A percentile compares a stretch with the other conserved stretches of the same genome.
These are phyloP conservation scores for Plectosphaerella plurivora DNA, from an alignment of 2,329 filamentous ascomycete genomes.

Conservation along the genomic window DNA sequence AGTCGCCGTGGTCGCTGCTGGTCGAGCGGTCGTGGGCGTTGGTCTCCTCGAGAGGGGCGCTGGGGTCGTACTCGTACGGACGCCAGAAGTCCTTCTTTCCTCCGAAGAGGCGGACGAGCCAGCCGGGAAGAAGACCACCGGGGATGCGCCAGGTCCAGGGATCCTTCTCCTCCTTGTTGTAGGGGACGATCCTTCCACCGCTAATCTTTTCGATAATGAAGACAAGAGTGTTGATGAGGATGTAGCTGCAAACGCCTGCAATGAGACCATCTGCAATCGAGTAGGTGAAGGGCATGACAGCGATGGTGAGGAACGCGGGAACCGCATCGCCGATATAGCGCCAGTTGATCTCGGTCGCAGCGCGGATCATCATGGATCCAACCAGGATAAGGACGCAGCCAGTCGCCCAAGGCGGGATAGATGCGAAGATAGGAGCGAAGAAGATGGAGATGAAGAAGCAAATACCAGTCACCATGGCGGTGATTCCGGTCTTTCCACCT, in stretches of 20 bases:
- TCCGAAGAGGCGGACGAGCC: constrained; percentile 57
- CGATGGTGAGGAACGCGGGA: constrained; percentile 79
- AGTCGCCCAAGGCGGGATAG: constrained; percentile 84
- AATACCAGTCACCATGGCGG: constrained; percentile 70
- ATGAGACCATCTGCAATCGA: constrained; percentile 85
- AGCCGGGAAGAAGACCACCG: constrained; percentile 70
- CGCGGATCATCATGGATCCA: constrained; percentile 79
- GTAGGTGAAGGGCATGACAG: constrained; percentile 87
- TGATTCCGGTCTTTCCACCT: constrained; percentile 81
- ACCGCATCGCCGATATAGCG: constrained; percentile 77
- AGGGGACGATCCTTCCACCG: constrained; percentile 66
- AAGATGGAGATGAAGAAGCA: constrained; percentile 87
- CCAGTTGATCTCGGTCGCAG: constrained; percentile 85
- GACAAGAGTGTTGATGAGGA: constrained; percentile 66
- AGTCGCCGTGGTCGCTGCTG: constrained; percentile 12
- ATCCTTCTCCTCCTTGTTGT: constrained; percentile 73
- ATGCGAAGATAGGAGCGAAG: constrained; percentile 87
- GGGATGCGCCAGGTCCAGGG: constrained; percentile 74
- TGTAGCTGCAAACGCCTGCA: constrained; percentile 72
- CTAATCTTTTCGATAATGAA: constrained; percentile 64
- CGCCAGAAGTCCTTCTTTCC: constrained; percentile 76
- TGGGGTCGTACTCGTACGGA: constrained; percentile 21
- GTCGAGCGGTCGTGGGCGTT: not conserved
- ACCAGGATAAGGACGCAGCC: constrained; percentile 85
- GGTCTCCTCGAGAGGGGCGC: constrained; percentile 14